Evolutionary conservation across 2,329 filamentous ascomycete genomes (phyloP), one percentile per base, ranked within the genome.

Genomic region (Talaromyces islandicus): DNA sequence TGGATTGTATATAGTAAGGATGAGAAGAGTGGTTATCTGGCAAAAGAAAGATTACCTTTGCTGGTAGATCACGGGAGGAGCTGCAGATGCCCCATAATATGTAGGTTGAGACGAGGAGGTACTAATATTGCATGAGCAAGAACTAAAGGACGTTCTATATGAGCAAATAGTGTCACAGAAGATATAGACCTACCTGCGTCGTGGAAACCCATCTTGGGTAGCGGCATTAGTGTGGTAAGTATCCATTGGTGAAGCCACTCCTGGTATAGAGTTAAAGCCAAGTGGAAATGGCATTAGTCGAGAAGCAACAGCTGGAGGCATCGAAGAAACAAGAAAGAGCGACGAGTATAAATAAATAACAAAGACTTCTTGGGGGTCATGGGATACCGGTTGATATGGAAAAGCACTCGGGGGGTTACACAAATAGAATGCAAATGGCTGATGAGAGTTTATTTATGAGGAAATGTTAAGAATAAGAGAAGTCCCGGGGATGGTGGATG

Each of bases 1-100:
- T 58, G 63, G 50, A 17, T 41, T 52, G 27, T 27, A 30, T 52
- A 46, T 48, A 43, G 7, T 14, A 48, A 7, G 57, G 32, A 43
- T n/a, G n/a, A 48, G 14, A 29, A 48, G 14, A 29, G 52, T 14
- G 29, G 7, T 27, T 24, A 29, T 30, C 41, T 11, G 46, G 30
- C 53, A 17, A 30, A n/a, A 29, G 27, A 11, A 58, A 25, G 30
- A 24, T 57, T 60, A 75, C 73, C 73, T 75, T 75, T 68, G 70
- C 51, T 73, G 72, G 63, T 73, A 74, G 21, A 74, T 67, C 53
- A 73, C 60, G 38, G 71, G 70, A 57, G 65, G 52, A 48, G 67
- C 66, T 48, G 67, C 64, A 43, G 71, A 65, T 57, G 65, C 60
- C 54, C 65, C 66, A 55, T 73, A 74, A 56, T 71, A 66, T 38